Evolutionary conservation across 306 rosid species (phyloP).

Genomic region (Vigna reflexopilosa): DNA sequence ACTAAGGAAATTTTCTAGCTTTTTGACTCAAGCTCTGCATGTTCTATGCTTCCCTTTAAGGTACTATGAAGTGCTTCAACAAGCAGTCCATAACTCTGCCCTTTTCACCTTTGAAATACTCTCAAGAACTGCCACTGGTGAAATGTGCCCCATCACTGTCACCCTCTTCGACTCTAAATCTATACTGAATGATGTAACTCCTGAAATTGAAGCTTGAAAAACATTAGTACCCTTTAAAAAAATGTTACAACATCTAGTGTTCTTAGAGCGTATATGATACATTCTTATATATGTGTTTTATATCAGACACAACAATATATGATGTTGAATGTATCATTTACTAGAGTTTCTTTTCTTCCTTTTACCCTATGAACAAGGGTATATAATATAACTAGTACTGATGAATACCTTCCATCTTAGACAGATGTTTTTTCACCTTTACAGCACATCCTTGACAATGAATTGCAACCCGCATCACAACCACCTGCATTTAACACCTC

Average conservation of each 20-base stretch:
- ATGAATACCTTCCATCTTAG: conserved; percentile 74
- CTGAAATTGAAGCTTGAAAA: conserved; percentile 46
- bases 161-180: conserved; percentile 87
- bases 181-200: conserved; percentile 89
- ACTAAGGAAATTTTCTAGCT: conserved; percentile 26
- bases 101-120: conserved; percentile 90
- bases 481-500: conserved; percentile 68
- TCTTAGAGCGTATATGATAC: neutral
- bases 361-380: neutral
- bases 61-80: conserved; percentile 41
- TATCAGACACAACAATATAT: neutral
- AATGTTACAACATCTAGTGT: neutral
- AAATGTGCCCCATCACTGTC: conserved; percentile 93
- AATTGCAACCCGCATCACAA: conserved; percentile 91
- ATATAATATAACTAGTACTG: neutral
- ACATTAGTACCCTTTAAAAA: conserved; percentile 3
- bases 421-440: conserved; percentile 82
- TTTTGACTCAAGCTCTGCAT: conserved; percentile 36
- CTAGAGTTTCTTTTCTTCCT: neutral
- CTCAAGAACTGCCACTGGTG: conserved; percentile 76
- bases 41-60: conserved; percentile 38
- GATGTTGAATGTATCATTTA: neutral
- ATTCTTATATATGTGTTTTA: neutral
- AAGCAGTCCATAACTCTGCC: conserved; percentile 75
- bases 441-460: conserved; percentile 98